Evolutionary conservation across 1,284 basidiomycete genomes (phyloP).

Genomic region (Crocinoboletus sp.): DNA sequence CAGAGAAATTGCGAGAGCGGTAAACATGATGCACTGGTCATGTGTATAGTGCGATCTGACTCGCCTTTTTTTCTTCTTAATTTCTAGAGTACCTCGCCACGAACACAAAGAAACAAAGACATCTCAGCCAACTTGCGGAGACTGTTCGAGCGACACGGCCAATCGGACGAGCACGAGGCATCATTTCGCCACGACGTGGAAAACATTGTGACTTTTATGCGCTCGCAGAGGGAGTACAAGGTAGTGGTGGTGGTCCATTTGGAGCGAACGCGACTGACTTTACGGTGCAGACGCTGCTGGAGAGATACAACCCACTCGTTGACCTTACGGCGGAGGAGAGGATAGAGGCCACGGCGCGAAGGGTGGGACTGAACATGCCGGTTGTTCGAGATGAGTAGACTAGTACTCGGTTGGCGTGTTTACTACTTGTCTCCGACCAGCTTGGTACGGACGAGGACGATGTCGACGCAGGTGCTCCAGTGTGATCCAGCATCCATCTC

Average conservation of each 20-base stretch:
- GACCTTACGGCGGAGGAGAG: slow-evolving; percentile 78
- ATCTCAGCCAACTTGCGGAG: slow-evolving; percentile 53
- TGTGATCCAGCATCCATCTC: slow-evolving; percentile 56
- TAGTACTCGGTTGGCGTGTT: background rate
- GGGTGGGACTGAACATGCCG: slow-evolving; percentile 82
- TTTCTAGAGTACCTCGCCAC: slow-evolving; percentile 40
- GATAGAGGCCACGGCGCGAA: slow-evolving; percentile 76
- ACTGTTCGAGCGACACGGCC: slow-evolving; percentile 45
- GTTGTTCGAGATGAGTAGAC: slow-evolving; percentile 15
- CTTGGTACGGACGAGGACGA: background rate
- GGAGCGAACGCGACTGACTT: slow-evolving; percentile 3
- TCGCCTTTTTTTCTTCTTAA: background rate
- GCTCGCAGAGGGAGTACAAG: slow-evolving; percentile 59
- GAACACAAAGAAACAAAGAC: slow-evolving; percentile 40
- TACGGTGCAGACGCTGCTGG: slow-evolving; percentile 57
- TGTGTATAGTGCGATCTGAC: slow-evolving; percentile 8
- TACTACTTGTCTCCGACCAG: slow-evolving; percentile 1
- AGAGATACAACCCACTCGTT: slow-evolving; percentile 82
- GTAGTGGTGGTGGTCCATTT: slow-evolving; percentile 22
- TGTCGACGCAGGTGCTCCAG: slow-evolving; percentile 35
- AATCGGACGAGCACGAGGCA: slow-evolving; percentile 24
- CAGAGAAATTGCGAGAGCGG: slow-evolving; percentile 41
- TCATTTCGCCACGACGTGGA: slow-evolving; percentile 48
- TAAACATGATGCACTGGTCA: slow-evolving; percentile 21
- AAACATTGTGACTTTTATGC: slow-evolving; percentile 69